Conservation (phyloP, 2,329 filamentous ascomycete genomes). For the Alternaria ventricosa region DNA sequence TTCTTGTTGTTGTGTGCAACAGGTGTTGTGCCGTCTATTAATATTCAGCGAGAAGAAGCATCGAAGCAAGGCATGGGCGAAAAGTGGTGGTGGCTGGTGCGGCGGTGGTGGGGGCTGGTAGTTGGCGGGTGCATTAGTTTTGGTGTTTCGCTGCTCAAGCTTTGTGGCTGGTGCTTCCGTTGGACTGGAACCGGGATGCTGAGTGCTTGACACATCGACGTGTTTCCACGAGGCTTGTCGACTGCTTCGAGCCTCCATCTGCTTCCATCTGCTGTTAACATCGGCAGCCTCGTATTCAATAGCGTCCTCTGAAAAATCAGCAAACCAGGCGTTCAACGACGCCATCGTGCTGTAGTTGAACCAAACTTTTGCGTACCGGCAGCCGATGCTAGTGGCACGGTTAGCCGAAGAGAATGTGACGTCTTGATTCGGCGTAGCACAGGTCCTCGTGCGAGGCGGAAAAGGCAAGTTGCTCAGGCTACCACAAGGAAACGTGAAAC, state of each 20-base stretch:
- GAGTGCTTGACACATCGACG: background rate
- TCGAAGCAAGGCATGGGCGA: background rate
- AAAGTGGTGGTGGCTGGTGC: slow-evolving; percentile 2
- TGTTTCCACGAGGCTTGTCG: background rate
- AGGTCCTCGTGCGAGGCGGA: slow-evolving; percentile 3
- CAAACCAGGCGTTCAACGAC: background rate
- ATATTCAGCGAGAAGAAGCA: background rate
- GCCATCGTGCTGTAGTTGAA: background rate
- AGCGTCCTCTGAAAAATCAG: background rate
- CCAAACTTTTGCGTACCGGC: background rate
- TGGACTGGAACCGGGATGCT: background rate
- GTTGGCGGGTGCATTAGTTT: slow-evolving; percentile 1
- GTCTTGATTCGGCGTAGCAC: slow-evolving; percentile 1
- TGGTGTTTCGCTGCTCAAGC: slow-evolving; percentile 2
- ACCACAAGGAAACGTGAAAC: slow-evolving; percentile 1
- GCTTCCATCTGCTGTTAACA: background rate
- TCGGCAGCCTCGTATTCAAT: background rate
- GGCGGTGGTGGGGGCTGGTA: slow-evolving; percentile 1
- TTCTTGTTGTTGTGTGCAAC: background rate
- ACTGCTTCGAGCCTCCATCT: background rate
- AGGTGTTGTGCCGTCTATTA: background rate
- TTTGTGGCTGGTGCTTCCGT: slow-evolving; percentile 1
- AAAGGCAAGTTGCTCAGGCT: slow-evolving; percentile 8
- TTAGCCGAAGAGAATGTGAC: slow-evolving; percentile 1
- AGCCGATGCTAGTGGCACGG: background rate